phyloP scores from a whole-genome alignment of 78 protist genomes.

The Mantamonas sphyraenae region DNA sequence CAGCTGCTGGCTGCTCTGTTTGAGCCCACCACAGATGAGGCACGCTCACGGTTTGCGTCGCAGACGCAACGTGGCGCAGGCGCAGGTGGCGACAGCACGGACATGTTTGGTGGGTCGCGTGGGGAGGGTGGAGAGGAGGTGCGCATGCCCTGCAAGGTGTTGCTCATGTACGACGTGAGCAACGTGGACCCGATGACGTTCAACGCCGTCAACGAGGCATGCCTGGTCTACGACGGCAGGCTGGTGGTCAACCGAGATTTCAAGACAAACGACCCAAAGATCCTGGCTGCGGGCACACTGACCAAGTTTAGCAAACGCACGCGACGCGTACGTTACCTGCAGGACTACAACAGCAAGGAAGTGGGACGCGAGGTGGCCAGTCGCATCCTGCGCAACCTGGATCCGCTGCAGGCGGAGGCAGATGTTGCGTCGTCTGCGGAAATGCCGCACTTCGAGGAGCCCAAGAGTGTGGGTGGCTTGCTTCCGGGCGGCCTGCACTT shows the following conservation, averaged over 20 bases:
- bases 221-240: too few relatives aligned
- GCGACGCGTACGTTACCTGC: not conserved
- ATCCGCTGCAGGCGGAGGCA: not conserved
- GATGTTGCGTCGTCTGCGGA: not conserved
- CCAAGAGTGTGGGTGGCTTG: not conserved
- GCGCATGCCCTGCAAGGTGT: too few relatives aligned
- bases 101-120: constrained; percentile 5
- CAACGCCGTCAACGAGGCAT: too few relatives aligned
- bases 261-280: constrained; percentile 10
- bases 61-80: too few relatives aligned
- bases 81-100: not conserved
- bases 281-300: constrained; percentile 18
- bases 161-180: constrained; percentile 12
- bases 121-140: constrained; percentile 5
- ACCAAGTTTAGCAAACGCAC: constrained; percentile 12
- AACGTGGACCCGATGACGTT: too few relatives aligned
- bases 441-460: not conserved
- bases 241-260: constrained; percentile 1
- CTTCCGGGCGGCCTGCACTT: not conserved
- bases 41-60: too few relatives aligned
- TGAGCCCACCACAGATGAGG: too few relatives aligned
- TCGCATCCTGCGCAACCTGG: constrained; percentile 6
- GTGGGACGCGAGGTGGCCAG: constrained; percentile 6
- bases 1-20: too few relatives aligned
- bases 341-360: not conserved